Evolutionary conservation across 306 rosid species (phyloP).

Genomic region (Hippophae gyantsensis): DNA sequence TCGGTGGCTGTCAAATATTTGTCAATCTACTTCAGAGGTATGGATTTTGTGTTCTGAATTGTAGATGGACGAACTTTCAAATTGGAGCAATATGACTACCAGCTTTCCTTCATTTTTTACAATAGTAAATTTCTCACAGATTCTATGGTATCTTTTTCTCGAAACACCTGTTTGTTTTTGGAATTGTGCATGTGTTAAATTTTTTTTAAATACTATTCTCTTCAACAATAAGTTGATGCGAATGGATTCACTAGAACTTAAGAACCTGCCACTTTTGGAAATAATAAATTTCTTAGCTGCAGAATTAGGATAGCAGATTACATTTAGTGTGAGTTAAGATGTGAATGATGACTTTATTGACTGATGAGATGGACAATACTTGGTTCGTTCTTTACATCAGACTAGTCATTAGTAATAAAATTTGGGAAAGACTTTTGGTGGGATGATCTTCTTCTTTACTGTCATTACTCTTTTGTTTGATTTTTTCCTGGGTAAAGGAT

Average conservation of each 20-base stretch:
- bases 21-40: constrained; percentile 96
- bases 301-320: background rate
- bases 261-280: background rate
- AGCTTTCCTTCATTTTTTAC: background rate
- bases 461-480: too few species aligned
- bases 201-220: background rate
- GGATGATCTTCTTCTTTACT: too few species aligned
- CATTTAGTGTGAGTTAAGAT: too few species aligned
- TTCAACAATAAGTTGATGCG: background rate
- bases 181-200: background rate
- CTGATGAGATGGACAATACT: too few species aligned
- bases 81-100: constrained; percentile 1
- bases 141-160: background rate
- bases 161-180: background rate
- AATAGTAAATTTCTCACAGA: background rate
- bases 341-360: too few species aligned
- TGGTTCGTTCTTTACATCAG: too few species aligned
- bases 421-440: too few species aligned
- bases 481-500: too few species aligned
- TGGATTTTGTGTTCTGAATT: constrained; percentile 8
- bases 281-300: background rate
- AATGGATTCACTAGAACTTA: background rate
- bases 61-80: constrained; percentile 3
- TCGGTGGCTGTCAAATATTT: constrained; percentile 81
- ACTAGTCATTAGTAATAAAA: too few species aligned